These are phyloP conservation scores for Aspergillus flavus DNA, from an alignment of 2,329 filamentous ascomycete genomes.

Conservation along the genomic window DNA sequence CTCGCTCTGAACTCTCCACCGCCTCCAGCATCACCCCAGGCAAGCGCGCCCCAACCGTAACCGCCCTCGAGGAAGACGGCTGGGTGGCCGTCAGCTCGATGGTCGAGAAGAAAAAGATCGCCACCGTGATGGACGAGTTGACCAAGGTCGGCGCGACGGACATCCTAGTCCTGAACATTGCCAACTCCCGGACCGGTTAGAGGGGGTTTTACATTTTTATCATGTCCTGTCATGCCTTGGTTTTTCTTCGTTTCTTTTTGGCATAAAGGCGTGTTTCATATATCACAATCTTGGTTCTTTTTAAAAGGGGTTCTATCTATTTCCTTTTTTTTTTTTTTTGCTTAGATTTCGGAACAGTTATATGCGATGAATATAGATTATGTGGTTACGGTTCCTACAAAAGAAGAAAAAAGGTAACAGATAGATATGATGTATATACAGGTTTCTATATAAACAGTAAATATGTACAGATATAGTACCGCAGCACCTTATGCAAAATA, in stretches of 20 bases:
- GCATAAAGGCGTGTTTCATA: constrained; percentile 4
- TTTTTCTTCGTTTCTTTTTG: constrained; percentile 10
- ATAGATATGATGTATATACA: constrained; percentile 4
- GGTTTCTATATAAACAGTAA: neutral
- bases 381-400: neutral
- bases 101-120: constrained; percentile 86
- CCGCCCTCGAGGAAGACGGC: constrained; percentile 79
- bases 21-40: constrained; percentile 84
- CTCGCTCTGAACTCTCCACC: constrained; percentile 65
- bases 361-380: constrained; percentile 4
- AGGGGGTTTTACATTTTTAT: constrained; percentile 10
- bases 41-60: constrained; percentile 90
- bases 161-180: constrained; percentile 82
- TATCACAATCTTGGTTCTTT: constrained; percentile 2
- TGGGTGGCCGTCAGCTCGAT: constrained; percentile 96
- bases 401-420: neutral
- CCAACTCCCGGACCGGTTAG: constrained; percentile 67
- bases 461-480: constrained; percentile 1
- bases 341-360: neutral
- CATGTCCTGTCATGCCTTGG: constrained; percentile 10
- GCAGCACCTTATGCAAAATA: neutral
- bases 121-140: constrained; percentile 83
- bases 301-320: neutral
- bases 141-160: constrained; percentile 76
- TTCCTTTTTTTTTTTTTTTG: neutral